A percentile compares a stretch with the other conserved stretches of the same genome.
These are phyloP conservation scores for Talaromyces sp. DNA, from an alignment of 2,329 filamentous ascomycete species.

Conservation along the genomic window DNA sequence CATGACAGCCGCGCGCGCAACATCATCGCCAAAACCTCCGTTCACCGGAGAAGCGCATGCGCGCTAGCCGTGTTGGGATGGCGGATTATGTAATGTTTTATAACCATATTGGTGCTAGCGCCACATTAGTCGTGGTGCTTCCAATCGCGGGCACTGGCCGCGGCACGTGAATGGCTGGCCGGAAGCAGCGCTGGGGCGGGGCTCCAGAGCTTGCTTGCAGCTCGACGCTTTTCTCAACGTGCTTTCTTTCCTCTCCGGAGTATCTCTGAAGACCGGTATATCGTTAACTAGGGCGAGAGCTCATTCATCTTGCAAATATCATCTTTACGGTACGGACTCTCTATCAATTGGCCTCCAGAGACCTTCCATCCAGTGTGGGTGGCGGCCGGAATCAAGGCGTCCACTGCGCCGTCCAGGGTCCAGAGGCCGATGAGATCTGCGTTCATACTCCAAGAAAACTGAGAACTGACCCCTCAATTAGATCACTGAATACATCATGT, in stretches of 20 bases:
- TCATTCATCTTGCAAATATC: not conserved
- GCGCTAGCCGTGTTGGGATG: not conserved
- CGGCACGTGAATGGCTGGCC: conserved; percentile 9
- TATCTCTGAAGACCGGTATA: not conserved
- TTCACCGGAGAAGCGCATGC: not conserved
- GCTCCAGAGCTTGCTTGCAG: not conserved
- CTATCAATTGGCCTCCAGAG: not conserved
- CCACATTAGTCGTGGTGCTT: not conserved
- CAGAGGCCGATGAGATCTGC: not conserved
- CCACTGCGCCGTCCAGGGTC: too few species aligned
- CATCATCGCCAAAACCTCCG: conserved; percentile 1
- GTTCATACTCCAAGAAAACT: not conserved
- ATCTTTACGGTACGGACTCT: not conserved
- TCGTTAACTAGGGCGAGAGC: not conserved
- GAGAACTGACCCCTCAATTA: not conserved
- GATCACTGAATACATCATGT: conserved; percentile 59
- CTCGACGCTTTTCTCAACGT: not conserved
- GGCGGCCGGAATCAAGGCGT: not conserved
- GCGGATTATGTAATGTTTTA: not conserved
- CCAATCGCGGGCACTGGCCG: conserved; percentile 2
- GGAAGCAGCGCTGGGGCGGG: conserved; percentile 4
- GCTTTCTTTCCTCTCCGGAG: not conserved
- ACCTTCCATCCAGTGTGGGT: not conserved
- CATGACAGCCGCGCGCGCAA: not conserved
- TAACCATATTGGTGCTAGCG: too few species aligned